Percentiles rank a stretch among this genome's conserved stretches.
These are phyloP conservation scores for Pseudoscleropodium purum DNA, from an alignment of 225 moss, liverwort and hornwort species.

Conservation along the genomic window DNA sequence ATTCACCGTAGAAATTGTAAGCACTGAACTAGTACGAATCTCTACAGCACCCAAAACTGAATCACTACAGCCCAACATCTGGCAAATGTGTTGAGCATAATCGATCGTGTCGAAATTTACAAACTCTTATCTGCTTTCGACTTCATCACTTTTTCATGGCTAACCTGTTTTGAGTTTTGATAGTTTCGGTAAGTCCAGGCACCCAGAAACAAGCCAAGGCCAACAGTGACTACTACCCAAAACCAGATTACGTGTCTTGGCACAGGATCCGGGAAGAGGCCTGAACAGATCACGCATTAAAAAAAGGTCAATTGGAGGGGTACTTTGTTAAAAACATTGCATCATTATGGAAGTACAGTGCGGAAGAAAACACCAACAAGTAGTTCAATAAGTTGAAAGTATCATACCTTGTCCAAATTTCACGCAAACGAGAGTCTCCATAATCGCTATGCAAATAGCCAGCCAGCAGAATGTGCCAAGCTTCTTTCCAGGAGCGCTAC, in stretches of 20 bases:
- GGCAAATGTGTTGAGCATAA: not conserved
- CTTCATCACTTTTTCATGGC: not conserved
- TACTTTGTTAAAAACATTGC: not conserved
- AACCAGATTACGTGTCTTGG: slow-evolving; percentile 68
- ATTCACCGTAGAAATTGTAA: no score
- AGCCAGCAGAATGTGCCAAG: slow-evolving; percentile 90
- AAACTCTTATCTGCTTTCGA: not conserved
- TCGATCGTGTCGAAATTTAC: not conserved
- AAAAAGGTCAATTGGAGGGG: not conserved
- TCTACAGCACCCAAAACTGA: not conserved
- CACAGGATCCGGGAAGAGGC: slow-evolving; percentile 63
- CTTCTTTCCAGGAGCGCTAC: slow-evolving; percentile 58
- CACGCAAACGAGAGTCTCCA: slow-evolving; percentile 84
- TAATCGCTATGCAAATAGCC: slow-evolving; percentile 48
- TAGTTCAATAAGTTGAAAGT: not conserved
- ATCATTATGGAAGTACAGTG: not conserved
- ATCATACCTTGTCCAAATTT: slow-evolving; percentile 83
- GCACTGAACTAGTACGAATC: not conserved
- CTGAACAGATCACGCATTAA: slow-evolving; percentile 13
- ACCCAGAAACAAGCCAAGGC: slow-evolving; percentile 40
- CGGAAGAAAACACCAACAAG: not conserved
- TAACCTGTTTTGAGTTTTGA: not conserved
- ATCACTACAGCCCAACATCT: no score
- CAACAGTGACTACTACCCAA: slow-evolving; percentile 30
- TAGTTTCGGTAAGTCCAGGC: slow-evolving; percentile 56